phyloP scores from a whole-genome alignment of 345 rosid species.

The Euphorbia pulcherrima region DNA sequence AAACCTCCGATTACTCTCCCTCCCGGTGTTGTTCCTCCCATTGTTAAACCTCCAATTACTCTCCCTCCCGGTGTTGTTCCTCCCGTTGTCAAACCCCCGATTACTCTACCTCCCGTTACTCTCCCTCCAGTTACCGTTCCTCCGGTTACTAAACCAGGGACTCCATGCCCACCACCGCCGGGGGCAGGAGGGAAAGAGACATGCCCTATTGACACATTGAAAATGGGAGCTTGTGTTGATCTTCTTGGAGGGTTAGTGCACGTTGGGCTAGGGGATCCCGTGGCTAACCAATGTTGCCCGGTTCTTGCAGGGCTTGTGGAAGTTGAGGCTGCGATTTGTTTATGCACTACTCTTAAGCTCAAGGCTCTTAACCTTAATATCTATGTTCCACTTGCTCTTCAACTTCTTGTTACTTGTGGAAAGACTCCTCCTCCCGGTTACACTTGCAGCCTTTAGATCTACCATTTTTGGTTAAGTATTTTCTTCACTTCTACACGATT shows the following conservation, averaged over 20 bases:
- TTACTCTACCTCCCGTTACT: conserved; percentile 24
- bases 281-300: conserved; percentile 78
- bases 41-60: conserved; percentile 2
- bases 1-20: conserved; percentile 7
- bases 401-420: conserved; percentile 88
- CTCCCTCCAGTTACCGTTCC: conserved; percentile 4
- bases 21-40: conserved; percentile 15
- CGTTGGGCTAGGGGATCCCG: conserved; percentile 72
- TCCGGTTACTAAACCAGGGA: conserved; percentile 14
- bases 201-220: conserved; percentile 79
- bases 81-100: not conserved
- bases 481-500: not conserved
- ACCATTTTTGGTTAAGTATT: conserved; percentile 21
- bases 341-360: conserved; percentile 85
- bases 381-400: conserved; percentile 85
- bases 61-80: conserved; percentile 31
- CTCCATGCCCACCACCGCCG: conserved; percentile 39
- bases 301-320: conserved; percentile 69
- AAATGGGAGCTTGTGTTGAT: conserved; percentile 88
- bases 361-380: conserved; percentile 80
- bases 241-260: conserved; percentile 84
- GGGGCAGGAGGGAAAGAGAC: conserved; percentile 21
- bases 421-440: conserved; percentile 95
- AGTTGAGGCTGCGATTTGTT: conserved; percentile 82
- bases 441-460: conserved; percentile 70